Percentiles rank a stretch among this genome's conserved stretches.
phyloP scores from a whole-genome alignment of 352 stramenopile species.

The Pythium utonaiense region DNA sequence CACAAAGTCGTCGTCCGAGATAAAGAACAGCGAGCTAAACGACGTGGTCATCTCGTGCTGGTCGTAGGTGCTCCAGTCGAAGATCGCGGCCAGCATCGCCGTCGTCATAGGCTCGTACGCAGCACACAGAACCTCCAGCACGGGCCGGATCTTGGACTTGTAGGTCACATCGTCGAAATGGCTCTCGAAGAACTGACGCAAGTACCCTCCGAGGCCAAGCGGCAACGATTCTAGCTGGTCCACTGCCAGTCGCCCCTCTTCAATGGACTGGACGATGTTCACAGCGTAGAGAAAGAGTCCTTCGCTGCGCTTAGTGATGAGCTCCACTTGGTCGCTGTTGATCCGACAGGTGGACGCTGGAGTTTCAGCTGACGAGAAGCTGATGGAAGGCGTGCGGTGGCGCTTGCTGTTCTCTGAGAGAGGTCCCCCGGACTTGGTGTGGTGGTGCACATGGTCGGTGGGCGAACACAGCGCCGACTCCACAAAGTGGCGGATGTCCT shows the following conservation, averaged over 20 bases:
- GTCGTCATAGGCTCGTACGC: constrained; percentile 59
- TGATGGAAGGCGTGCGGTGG: constrained; percentile 20
- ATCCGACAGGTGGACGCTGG: constrained; percentile 4
- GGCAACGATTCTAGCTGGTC: constrained; percentile 54
- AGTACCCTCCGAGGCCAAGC: constrained; percentile 58
- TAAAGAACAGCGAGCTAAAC: constrained; percentile 56
- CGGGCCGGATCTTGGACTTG: constrained; percentile 52
- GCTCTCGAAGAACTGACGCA: constrained; percentile 68
- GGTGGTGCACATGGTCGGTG: constrained; percentile 1
- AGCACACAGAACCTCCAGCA: constrained; percentile 67
- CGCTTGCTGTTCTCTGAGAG: not conserved
- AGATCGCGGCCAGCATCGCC: constrained; percentile 38
- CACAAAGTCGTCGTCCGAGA: constrained; percentile 38
- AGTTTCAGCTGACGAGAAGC: not conserved
- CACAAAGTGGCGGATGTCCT: constrained; percentile 40
- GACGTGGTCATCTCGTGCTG: constrained; percentile 47
- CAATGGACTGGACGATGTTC: constrained; percentile 68
- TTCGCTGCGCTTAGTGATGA: constrained; percentile 56
- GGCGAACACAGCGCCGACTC: constrained; percentile 20
- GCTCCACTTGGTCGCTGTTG: constrained; percentile 33
- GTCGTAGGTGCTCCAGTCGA: constrained; percentile 58
- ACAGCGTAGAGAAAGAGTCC: constrained; percentile 73
- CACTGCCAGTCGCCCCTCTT: constrained; percentile 42
- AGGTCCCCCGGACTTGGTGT: not conserved
- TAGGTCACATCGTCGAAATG: constrained; percentile 58